Conservation (phyloP, 306 rosid genomes). For the Lathyrus oleraceus region DNA sequence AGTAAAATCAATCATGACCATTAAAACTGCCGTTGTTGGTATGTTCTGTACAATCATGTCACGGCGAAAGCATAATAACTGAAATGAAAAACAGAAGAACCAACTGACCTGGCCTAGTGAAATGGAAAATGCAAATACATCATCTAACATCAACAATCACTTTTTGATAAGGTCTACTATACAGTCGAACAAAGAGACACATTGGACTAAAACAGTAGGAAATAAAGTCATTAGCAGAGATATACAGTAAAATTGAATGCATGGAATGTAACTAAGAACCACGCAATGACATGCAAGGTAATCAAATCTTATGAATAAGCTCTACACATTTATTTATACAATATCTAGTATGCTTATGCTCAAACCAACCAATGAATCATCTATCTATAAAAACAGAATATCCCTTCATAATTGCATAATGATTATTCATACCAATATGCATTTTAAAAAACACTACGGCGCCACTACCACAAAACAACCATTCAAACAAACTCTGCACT, state of each 20-base stretch:
- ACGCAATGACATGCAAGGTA: background rate
- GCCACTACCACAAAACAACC: background rate
- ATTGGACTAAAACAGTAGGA: conserved; percentile 9
- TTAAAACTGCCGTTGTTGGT: too few relatives aligned
- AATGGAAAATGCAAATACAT: conserved; percentile 1
- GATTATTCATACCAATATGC: conserved; percentile 1
- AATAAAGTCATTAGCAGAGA: background rate
- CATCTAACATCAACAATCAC: background rate
- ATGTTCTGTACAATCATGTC: background rate
- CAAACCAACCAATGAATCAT: background rate
- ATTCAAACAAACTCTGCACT: too few relatives aligned
- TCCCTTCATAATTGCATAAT: background rate
- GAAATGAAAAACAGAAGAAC: conserved; percentile 12
- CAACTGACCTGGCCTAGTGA: background rate
- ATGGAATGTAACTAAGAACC: background rate
- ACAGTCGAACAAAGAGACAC: background rate
- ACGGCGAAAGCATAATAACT: background rate
- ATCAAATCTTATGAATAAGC: conserved; percentile 2
- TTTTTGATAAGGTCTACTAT: background rate
- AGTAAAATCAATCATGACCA: background rate
- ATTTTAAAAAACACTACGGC: background rate
- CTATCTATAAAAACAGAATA: background rate
- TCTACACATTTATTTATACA: background rate
- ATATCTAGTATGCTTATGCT: background rate
- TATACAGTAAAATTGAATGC: background rate